Base-by-base conservation (phyloP, 2,329 filamentous ascomycete genomes). In the Lanzia echinophila region DNA sequence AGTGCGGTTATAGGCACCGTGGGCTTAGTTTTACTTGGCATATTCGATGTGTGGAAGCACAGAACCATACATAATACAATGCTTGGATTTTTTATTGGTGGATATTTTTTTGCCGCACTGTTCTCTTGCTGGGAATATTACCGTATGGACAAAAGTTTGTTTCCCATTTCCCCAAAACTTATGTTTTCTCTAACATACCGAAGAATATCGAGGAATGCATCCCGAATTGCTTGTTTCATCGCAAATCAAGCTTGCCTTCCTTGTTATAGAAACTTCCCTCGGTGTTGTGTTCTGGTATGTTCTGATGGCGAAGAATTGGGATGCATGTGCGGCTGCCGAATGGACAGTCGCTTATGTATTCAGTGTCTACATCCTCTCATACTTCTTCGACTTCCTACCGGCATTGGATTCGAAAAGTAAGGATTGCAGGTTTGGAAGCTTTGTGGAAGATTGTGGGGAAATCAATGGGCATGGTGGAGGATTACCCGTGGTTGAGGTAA, bases 81-180 rank as follows among this genome's bases (percentile, higher is more conserved):
- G 71, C 73, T 99, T 34, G 71, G 81, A 1, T 71, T 96, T 49
- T 99, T 99, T 70, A 88, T 96, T 68, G 82, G 71, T 13, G 92
- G 89, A 31, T 96, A 95, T 69, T 74, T 95, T 55, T 67, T 95
- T 52, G 89, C 86, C 8, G 91, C 91, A 53, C 78, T 96, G 62
- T 91, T 90, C 70, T 86, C 91, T 60, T 96, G 90, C 74, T 83
- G 81, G 73, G 90, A 96, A 69, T 96, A 95, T 70, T 86, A 92
- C 65, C 84, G 87, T 2, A 78, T 96, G 2, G 89, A 90, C n/a
- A 82, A 86, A 53, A 85, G 79, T 80, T 68, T 54, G 76, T 19
- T 38, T 20, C 22, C 46, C 41, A 33, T 5, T 19, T 12, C 17
- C 12, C 19, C 10, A 6, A n/a, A 5, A 15, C 17, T 41, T 15